Base-by-base conservation (phyloP, 2,329 filamentous ascomycete genomes). In the Arthroderma sp. region DNA sequence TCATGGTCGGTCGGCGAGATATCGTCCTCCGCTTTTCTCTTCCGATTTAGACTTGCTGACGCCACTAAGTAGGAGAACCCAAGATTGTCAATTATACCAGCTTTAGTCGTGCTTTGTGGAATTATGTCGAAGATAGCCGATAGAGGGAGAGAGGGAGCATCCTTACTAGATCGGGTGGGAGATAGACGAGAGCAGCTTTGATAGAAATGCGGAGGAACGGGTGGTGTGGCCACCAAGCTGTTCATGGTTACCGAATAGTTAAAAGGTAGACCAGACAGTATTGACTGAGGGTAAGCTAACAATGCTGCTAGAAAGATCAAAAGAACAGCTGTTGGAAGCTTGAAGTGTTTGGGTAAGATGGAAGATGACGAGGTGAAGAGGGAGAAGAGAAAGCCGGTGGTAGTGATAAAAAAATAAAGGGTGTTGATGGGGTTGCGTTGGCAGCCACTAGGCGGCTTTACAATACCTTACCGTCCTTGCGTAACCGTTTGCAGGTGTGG, bases 21-120 rank as follows among this genome's bases (percentile, higher is more conserved):
- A 56, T 81, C 78, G 54, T 80, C 77, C 46, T 89, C 85, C 58
- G 86, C 87, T 73, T 96, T 96, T 66, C 91, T 82, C 73, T 96
- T 96, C 53, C 77, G 71, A 57, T 65, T 67, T 56, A 56, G 56
- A 56, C 63, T 60, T 43, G 57, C 58, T 51, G 62, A 60, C 51
- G 59, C 65, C 57, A 64, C 59, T 64, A 50, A 48, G 52, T 51
- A 52, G 3, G 15, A 22, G 38, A 50, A 39, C 9, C 22, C 11
- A 44, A 38, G 37, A 39, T 15, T 43, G 37, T 48, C 34, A 41
- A 48, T 43, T 36, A 54, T 40, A 22, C 15, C 15, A 22, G 15
- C 15, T 22, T 3, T 22, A 22, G 15, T 22, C 15, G 3, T 22
- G 15, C 3, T 22, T 22, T 22, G 15, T 22, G 15, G 15, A 22